phyloP scores from a whole-genome alignment of 305 asterid species.

The Solanum hybrid region DNA sequence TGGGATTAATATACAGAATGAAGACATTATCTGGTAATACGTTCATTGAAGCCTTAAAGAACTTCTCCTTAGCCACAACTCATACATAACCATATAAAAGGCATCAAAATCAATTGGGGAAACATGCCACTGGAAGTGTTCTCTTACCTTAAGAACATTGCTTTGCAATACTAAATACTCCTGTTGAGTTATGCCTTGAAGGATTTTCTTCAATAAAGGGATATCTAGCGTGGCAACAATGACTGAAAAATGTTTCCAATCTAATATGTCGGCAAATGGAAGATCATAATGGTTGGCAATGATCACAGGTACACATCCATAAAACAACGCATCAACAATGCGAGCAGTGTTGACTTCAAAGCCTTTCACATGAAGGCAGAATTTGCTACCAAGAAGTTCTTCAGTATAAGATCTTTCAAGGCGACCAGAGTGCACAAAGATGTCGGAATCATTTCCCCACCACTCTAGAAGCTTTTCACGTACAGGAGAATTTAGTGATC shows the following conservation, averaged over 20 bases:
- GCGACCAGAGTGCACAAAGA: constrained; percentile 49
- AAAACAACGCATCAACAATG: constrained; percentile 62
- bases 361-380: constrained; percentile 91
- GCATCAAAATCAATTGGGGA: constrained; percentile 68
- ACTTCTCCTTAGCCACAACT: constrained; percentile 72
- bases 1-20: neutral
- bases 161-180: constrained; percentile 35
- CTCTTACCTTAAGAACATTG: constrained; percentile 55
- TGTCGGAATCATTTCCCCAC: constrained; percentile 62
- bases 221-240: constrained; percentile 69
- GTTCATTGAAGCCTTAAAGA: constrained; percentile 14
- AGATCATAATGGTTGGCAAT: constrained; percentile 88
- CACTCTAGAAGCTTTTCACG: constrained; percentile 72
- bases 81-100: constrained; percentile 74
- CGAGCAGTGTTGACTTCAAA: constrained; percentile 94
- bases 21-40: neutral
- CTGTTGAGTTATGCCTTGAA: constrained; percentile 23
- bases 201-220: constrained; percentile 61
- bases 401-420: constrained; percentile 48
- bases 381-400: constrained; percentile 59
- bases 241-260: constrained; percentile 69
- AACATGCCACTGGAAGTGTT: constrained; percentile 76
- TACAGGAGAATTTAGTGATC: constrained; percentile 74
- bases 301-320: constrained; percentile 82
- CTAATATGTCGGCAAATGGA: constrained; percentile 66